Percentiles rank a stretch among this genome's conserved stretches.
Evolutionary conservation across 345 rosid genomes (phyloP).

Genomic region (Brassica nigra): DNA sequence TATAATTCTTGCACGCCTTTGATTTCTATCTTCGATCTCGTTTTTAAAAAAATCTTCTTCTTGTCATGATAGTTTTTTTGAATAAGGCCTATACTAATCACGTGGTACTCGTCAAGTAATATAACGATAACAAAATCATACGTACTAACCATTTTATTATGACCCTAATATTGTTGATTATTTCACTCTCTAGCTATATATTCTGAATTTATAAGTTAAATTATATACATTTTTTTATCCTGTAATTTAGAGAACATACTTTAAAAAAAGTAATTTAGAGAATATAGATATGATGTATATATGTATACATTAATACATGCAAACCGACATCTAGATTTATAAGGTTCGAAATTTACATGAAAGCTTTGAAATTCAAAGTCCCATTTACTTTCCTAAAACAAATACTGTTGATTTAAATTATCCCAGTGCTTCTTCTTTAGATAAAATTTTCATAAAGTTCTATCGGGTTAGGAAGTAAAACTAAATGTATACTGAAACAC

Average conservation of each 20-base stretch:
- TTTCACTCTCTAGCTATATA: not conserved
- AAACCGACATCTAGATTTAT: not conserved
- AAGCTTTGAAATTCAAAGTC: not conserved
- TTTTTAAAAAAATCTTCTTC: too few relatives aligned
- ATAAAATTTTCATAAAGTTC: not conserved
- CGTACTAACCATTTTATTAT: not conserved
- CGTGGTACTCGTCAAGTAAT: not conserved
- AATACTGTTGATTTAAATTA: too few relatives aligned
- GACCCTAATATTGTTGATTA: not conserved
- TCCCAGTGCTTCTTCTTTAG: not conserved
- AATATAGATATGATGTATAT: too few relatives aligned
- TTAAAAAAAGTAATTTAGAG: too few relatives aligned
- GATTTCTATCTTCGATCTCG: conserved; percentile 7
- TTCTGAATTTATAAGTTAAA: not conserved
- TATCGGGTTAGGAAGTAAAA: not conserved
- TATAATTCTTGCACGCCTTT: conserved; percentile 29
- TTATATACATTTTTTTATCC: not conserved
- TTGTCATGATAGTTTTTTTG: not conserved
- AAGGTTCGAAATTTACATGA: not conserved
- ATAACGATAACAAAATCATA: not conserved
- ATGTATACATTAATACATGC: not conserved
- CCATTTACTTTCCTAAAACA: not conserved
- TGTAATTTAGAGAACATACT: too few relatives aligned
- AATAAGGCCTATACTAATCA: not conserved
- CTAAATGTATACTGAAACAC: not conserved